Evolutionary conservation across 1,284 basidiomycete species (phyloP), one percentile per base, ranked within the genome.

Genomic region (Volvariella volvacea): DNA sequence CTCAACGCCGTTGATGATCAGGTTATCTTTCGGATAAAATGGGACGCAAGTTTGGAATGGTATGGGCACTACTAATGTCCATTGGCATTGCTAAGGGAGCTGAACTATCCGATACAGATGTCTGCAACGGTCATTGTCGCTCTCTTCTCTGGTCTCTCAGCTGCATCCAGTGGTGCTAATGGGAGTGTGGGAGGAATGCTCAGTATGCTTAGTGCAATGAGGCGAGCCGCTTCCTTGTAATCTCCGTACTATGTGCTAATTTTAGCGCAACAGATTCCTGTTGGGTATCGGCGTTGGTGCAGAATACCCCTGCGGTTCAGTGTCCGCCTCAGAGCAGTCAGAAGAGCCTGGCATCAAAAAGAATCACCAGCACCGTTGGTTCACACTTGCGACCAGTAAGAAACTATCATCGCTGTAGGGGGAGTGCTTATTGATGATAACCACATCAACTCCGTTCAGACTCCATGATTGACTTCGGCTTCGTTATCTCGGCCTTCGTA

Each of bases 281-380:
- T 71, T 90, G 43, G 90, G 88, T 39, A 83, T 91, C 46, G 88
- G 88, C 33, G 70, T 92, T 7, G 92, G 92, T 20, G 91, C 91
- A 9, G 90, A 94, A 61, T 95, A 96, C 53, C 92, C 92, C 4
- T 88, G 85, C 49, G 93, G 92, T 4, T 88, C 84, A 2, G 92
- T 96, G n/a, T 90, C 92, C 17, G 86, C 87, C 2, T 87, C 88
- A 1, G 93, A 96, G 60, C 88, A 91, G 58, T 91, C 91, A 0
- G 93, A 95, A 62, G 85, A 90, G 56, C 68, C 75, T 16, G 79
- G 76, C 2, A 83, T 95, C 55, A 73, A 66, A 52, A 91, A 88
- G 65, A 79, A 78, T 43, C 76, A 83, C 2, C 92, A 92, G 58
- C 87, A 95, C 60, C 70, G 83, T 43, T 90, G 90, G 76, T 88